Percentiles rank a stretch among this genome's conserved stretches.
Evolutionary conservation across 2,329 filamentous ascomycete species (phyloP).

Genomic region (Penicillium sp.): DNA sequence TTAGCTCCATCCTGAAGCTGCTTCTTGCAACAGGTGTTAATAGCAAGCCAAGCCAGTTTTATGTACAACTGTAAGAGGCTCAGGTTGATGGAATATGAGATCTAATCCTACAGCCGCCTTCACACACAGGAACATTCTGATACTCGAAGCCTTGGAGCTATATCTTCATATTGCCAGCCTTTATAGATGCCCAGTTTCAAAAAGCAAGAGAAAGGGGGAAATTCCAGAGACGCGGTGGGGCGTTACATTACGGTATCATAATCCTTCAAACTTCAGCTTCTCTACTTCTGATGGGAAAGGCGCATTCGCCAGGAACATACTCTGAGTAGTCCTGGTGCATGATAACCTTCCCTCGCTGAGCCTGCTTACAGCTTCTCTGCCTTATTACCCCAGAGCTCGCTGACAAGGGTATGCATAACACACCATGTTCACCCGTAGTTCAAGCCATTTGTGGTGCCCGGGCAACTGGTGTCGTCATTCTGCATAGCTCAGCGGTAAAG

Average conservation of each 20-base stretch:
- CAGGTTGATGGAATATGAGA: neutral
- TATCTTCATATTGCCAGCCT: neutral
- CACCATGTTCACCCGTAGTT: neutral
- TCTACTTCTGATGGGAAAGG: neutral
- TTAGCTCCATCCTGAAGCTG: constrained; percentile 3
- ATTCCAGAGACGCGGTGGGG: constrained; percentile 8
- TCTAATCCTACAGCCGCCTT: neutral
- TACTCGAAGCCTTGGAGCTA: neutral
- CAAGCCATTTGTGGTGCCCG: constrained; percentile 2
- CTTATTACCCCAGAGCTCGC: neutral
- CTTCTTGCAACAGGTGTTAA: neutral
- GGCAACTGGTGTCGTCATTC: constrained; percentile 18
- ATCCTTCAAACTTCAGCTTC: neutral
- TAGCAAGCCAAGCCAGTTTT: neutral
- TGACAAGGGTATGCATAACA: constrained; percentile 3
- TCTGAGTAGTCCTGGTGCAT: neutral
- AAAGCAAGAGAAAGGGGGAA: constrained; percentile 10
- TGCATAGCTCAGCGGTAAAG: constrained; percentile 13
- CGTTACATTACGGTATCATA: constrained; percentile 17
- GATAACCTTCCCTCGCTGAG: neutral
- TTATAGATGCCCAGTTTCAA: constrained; percentile 1
- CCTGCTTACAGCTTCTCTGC: neutral
- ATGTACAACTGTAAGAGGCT: neutral
- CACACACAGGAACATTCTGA: neutral
- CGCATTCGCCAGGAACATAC: neutral